phyloP scores from a whole-genome alignment of 768 basidiomycete species.

The Naganishia onofrii region DNA sequence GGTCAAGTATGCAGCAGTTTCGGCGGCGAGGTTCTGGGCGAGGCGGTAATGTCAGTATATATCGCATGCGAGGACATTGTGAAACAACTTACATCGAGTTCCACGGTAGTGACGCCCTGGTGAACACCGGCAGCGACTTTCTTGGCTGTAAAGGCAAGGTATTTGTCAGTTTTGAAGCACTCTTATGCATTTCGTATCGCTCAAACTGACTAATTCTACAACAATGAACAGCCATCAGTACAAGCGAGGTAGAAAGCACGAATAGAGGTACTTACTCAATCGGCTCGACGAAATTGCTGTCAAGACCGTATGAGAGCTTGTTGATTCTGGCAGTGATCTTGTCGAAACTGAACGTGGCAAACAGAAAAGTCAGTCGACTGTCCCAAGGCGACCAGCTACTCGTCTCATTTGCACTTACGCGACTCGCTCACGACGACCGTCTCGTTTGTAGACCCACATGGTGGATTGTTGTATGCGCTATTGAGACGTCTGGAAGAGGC shows the following conservation, averaged over 20 bases:
- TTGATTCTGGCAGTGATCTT: slow-evolving; percentile 50
- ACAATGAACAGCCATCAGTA: slow-evolving; percentile 11
- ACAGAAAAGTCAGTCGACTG: background rate
- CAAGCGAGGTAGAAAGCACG: background rate
- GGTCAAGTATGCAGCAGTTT: slow-evolving; percentile 95
- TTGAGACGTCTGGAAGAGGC: too few species aligned
- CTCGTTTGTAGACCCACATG: slow-evolving; percentile 47
- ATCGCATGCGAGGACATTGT: background rate
- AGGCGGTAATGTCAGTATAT: background rate
- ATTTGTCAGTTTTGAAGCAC: background rate
- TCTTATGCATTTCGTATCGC: background rate
- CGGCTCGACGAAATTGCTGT: slow-evolving; percentile 84
- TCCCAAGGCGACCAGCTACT: too few species aligned
- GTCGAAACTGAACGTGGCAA: slow-evolving; percentile 44
- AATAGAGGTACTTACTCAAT: slow-evolving; percentile 67
- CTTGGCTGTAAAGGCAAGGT: slow-evolving; percentile 61
- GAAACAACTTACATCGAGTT: slow-evolving; percentile 74
- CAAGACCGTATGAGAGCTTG: slow-evolving; percentile 88
- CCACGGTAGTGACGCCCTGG: slow-evolving; percentile 85
- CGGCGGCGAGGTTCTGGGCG: slow-evolving; percentile 78
- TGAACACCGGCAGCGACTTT: slow-evolving; percentile 55
- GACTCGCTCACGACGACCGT: slow-evolving; percentile 49
- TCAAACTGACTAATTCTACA: slow-evolving; percentile 12
- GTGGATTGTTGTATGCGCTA: background rate
- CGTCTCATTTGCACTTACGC: slow-evolving; percentile 31